Evolutionary conservation across 1,284 basidiomycete species (phyloP), one percentile per base, ranked within the genome.

Genomic region (Cryptococcus sp.): DNA sequence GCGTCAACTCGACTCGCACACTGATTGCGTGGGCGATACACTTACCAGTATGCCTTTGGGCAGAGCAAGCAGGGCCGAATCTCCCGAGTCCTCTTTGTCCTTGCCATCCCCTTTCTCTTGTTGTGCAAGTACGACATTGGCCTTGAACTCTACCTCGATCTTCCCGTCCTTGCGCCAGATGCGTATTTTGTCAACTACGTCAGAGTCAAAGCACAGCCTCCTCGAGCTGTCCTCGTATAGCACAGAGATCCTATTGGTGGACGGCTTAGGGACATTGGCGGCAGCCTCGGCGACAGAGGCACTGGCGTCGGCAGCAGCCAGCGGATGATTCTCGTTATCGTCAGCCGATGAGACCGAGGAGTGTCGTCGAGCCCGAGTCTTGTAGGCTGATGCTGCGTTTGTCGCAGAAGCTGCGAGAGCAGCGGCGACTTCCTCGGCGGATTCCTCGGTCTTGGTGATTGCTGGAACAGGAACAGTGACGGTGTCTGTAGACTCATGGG

Each of bases 181-280:
- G 67, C 85, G 88, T 56, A 99, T 82, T 58, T 83, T 84, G 47
- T 90, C 86, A 39, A 97, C 90, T 22, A 90, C 86, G 58, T 89
- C 88, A 3, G 94, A 89, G 76, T 98, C 90, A 60, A 98, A 84
- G 25, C 94, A 88, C 48, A 99, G 82, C 40, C 95, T 84, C 57
- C 91, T 83, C 57, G 87, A 87, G 50, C 91, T 91, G 45, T 88
- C 88, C 61, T 93, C 92, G 76, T 95, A 99, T 0, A 95, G 88
- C 74, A 70, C 84, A 80, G 54, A 70, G 51, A 61, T 38, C 48
- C 63, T 52, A 43, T 66, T 66, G 40, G 52, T 60, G 3, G 60
- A 65, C 5, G 68, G 66, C 20, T 35, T 51, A 43, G 22, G 49
- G 27, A 27, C 23, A 41, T 53, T n/a, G 16, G 19, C 16, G n/a